Evolutionary conservation across 495 filamentous ascomycete species (phyloP).

Genomic region (Entonaema liquescens): DNA sequence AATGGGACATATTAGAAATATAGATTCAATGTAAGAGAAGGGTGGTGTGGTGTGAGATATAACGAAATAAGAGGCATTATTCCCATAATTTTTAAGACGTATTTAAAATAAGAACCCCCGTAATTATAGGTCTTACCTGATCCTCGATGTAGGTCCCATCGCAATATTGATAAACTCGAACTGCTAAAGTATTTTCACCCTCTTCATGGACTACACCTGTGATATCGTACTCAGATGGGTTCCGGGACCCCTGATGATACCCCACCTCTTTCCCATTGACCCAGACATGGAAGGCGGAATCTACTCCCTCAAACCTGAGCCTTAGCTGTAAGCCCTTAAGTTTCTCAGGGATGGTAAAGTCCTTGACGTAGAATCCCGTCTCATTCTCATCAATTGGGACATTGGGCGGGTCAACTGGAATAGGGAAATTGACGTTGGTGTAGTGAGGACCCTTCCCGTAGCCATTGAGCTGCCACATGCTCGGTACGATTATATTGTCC

Average conservation of each 20-base stretch:
- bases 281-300: slow-evolving; percentile 72
- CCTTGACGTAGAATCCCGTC: slow-evolving; percentile 67
- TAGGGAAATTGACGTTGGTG: slow-evolving; percentile 68
- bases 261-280: slow-evolving; percentile 66
- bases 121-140: slow-evolving; percentile 51
- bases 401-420: slow-evolving; percentile 66
- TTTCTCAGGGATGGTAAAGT: slow-evolving; percentile 58
- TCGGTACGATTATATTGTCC: slow-evolving; percentile 65
- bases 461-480: slow-evolving; percentile 73
- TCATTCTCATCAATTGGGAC: slow-evolving; percentile 66
- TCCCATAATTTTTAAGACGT: background rate
- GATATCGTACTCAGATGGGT: slow-evolving; percentile 70
- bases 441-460: slow-evolving; percentile 66
- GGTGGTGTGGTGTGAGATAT: background rate
- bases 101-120: background rate
- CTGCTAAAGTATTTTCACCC: slow-evolving; percentile 60
- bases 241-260: slow-evolving; percentile 71
- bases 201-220: slow-evolving; percentile 52
- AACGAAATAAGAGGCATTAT: background rate
- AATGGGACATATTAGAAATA: background rate
- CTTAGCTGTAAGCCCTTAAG: slow-evolving; percentile 57
- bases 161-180: slow-evolving; percentile 70
- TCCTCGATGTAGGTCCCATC: slow-evolving; percentile 73
- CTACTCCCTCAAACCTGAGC: slow-evolving; percentile 72
- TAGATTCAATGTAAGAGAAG: background rate